Conservation (phyloP, 192 early-diverging fungal species). For the Pecoramyces ruminantium region DNA sequence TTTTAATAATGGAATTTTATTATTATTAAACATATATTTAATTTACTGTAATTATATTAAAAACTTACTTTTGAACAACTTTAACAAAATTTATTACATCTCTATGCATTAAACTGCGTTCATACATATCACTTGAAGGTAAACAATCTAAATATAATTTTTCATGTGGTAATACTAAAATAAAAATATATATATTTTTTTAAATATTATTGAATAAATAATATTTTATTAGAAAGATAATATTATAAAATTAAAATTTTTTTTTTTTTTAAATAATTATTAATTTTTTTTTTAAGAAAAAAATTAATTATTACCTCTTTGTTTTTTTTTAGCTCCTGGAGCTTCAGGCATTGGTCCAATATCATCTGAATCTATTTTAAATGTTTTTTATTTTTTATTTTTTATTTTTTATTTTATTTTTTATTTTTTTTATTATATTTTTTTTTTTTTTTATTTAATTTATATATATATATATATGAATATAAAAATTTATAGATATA, state of each 20-base stretch:
- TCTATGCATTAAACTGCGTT: slow-evolving; percentile 88
- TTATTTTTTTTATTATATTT: no score
- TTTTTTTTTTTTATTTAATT: no score
- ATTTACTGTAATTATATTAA: not conserved
- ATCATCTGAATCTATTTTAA: not conserved
- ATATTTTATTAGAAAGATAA: no score
- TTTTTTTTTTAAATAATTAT: no score
- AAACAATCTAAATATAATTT: slow-evolving; percentile 55
- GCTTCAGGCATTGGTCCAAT: not conserved
- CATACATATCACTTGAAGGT: slow-evolving; percentile 85
- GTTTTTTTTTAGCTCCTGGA: not conserved
- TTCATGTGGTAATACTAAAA: slow-evolving; percentile 28
- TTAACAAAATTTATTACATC: slow-evolving; percentile 63
- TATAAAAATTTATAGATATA: no score
- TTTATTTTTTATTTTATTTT: not conserved
- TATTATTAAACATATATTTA: no score
- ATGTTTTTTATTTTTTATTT: not conserved
- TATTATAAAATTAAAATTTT: no score
- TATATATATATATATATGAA: no score
- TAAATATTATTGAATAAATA: no score
- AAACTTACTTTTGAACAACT: slow-evolving; percentile 40
- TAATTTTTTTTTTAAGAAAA: no score
- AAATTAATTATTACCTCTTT: not conserved
- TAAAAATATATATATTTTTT: no score
- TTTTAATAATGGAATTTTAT: no score